Base-by-base conservation (phyloP, 805 yeast species). In the Kluyveromyces starmeri region DNA sequence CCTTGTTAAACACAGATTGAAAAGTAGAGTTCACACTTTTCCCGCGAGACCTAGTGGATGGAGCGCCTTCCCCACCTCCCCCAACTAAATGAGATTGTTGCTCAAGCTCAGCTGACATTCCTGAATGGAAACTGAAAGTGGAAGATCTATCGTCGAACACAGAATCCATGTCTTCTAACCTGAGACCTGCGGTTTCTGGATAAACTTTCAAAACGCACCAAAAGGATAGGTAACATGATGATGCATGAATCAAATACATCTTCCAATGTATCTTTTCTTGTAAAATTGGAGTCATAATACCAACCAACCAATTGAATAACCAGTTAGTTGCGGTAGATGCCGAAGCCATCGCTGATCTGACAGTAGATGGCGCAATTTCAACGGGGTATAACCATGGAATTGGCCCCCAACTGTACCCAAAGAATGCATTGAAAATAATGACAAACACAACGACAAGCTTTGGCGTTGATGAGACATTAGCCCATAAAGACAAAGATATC, bases 381-480 rank as follows among this genome's bases (percentile, higher is more conserved):
- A 83, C 79, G 46, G 88, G 84, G 55, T 80, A 76, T 27, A 80
- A 59, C 96, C 96, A 85, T 9, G 94, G 94, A 36, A 86, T 77
- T 3, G 95, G 95, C 7, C 96, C 96, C 94, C 95, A 88, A 36
- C 89, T 78, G 50, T 75, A 76, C 12, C 95, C 96, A 60, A 86
- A 86, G 3, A 77, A 75, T 1, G 94, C 83, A 50, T 84, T 86
- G 63, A 78, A 83, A 11, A 83, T 59, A 35, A 86, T 70, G 12
- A 86, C 95, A 48, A 81, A 74, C 2, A 72, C 50, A 2, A 85
- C 95, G 21, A 85, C 95, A 41, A 75, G 54, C 12, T 67, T 64
- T 8, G 94, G 81, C 2, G 94, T 83, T 4, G 68, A 53, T 3
- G 57, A 41, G 4, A 68, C 53, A 44, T 73, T 68, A 20, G 71